phyloP scores from a whole-genome alignment of 495 filamentous ascomycete genomes.

The Choiromyces venosus region DNA sequence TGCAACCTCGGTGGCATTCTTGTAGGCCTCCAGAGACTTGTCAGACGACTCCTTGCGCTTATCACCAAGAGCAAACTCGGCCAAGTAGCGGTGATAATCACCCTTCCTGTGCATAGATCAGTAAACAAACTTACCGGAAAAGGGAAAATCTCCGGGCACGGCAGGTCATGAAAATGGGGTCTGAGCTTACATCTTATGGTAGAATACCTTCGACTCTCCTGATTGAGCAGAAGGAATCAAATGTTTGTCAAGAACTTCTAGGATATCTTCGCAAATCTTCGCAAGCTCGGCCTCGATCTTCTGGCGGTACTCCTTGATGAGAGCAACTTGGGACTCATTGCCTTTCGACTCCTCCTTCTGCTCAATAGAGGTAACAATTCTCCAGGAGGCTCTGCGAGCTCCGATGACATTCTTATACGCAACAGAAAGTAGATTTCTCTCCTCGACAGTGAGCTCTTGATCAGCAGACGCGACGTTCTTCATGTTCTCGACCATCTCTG shows the following conservation, averaged over 20 bases:
- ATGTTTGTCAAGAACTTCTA: constrained; percentile 92
- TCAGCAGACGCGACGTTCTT: constrained; percentile 95
- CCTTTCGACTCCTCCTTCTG: constrained; percentile 99
- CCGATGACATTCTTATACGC: constrained; percentile 99
- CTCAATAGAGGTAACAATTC: constrained; percentile 99
- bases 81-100: constrained; percentile 99
- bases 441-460: constrained; percentile 96
- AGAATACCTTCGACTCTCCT: constrained; percentile 99
- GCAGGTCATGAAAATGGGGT: background rate
- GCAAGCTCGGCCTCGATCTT: constrained; percentile 98
- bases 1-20: constrained; percentile 94
- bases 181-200: constrained; percentile 88
- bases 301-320: constrained; percentile 99
- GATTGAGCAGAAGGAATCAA: constrained; percentile 92
- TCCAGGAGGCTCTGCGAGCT: constrained; percentile 97
- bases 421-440: constrained; percentile 97
- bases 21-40: constrained; percentile 97
- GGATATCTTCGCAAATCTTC: constrained; percentile 99
- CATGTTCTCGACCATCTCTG: constrained; percentile 99
- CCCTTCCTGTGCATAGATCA: constrained; percentile 72
- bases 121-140: constrained; percentile 9
- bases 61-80: constrained; percentile 96
- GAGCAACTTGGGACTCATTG: constrained; percentile 81
- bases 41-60: constrained; percentile 96
- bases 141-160: background rate